Conservation (phyloP, 441 rosid genomes). For the Codiaeum variegatum region DNA sequence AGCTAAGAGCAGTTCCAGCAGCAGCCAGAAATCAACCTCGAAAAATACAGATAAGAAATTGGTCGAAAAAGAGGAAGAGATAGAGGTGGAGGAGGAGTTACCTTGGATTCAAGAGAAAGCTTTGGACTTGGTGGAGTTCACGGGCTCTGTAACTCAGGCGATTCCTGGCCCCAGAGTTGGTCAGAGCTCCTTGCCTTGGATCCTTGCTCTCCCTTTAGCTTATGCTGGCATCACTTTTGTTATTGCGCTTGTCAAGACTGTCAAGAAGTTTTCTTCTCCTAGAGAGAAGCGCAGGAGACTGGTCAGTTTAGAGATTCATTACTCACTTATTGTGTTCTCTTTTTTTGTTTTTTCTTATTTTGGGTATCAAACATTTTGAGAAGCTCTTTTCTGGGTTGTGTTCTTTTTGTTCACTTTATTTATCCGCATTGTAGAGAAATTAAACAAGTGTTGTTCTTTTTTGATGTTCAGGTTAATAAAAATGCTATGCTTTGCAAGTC, state of each 20-base stretch:
- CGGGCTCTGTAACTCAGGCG: slow-evolving; percentile 91
- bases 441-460: not conserved
- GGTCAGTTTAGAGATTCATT: slow-evolving; percentile 38
- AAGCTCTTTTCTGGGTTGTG: not conserved
- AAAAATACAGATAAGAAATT: slow-evolving; percentile 15
- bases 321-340: not conserved
- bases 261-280: slow-evolving; percentile 72
- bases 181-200: slow-evolving; percentile 83
- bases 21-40: slow-evolving; percentile 22
- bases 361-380: not conserved
- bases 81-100: slow-evolving; percentile 82
- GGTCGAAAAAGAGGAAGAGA: slow-evolving; percentile 37
- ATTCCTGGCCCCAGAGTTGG: slow-evolving; percentile 96
- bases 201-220: slow-evolving; percentile 80
- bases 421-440: not conserved
- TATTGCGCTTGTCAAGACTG: slow-evolving; percentile 74
- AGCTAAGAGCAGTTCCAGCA: slow-evolving; percentile 33
- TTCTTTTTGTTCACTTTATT: not conserved
- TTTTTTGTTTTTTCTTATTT: not conserved
- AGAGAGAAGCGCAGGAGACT: slow-evolving; percentile 57
- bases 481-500: slow-evolving; percentile 75
- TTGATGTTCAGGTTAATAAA: slow-evolving; percentile 55
- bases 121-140: slow-evolving; percentile 85
- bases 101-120: slow-evolving; percentile 96
- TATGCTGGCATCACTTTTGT: slow-evolving; percentile 70